Evolutionary conservation across 169 alveolate species (phyloP).

Genomic region (Plasmodium vivax): DNA sequence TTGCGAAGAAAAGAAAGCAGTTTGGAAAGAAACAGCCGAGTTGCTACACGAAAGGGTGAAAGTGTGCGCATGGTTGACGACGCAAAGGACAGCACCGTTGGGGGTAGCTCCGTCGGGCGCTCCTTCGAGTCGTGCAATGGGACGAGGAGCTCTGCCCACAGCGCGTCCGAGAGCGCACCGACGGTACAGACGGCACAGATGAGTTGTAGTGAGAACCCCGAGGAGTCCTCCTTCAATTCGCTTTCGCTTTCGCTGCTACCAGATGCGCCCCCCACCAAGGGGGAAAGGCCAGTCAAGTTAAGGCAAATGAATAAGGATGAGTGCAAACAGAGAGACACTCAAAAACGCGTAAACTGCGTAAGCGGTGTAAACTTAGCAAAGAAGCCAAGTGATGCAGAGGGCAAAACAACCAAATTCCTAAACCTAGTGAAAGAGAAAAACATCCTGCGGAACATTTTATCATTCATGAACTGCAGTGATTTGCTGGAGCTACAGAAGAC

Average conservation of each 20-base stretch:
- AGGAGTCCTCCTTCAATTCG: background rate
- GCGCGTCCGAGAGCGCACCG: background rate
- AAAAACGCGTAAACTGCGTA: background rate
- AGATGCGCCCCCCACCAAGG: background rate
- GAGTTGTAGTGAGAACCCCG: background rate
- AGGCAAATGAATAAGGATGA: background rate
- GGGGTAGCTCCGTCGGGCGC: background rate
- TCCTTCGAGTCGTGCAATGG: background rate
- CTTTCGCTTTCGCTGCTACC: background rate
- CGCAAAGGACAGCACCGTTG: background rate
- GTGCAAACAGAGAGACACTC: background rate
- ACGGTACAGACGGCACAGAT: background rate
- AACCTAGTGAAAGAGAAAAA: conserved; percentile 32
- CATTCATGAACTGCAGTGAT: conserved; percentile 59
- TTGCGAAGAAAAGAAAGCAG: background rate
- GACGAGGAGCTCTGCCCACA: background rate
- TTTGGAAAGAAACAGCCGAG: background rate
- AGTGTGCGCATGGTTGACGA: background rate
- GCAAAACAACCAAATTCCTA: background rate
- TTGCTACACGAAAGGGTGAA: background rate
- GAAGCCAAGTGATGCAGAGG: background rate
- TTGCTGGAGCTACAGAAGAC: conserved; percentile 53
- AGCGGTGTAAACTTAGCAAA: background rate
- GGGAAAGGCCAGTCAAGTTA: background rate
- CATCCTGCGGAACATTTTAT: conserved; percentile 54